phyloP scores from a whole-genome alignment of 78 protist genomes.

The Isochrysis galbana region DNA sequence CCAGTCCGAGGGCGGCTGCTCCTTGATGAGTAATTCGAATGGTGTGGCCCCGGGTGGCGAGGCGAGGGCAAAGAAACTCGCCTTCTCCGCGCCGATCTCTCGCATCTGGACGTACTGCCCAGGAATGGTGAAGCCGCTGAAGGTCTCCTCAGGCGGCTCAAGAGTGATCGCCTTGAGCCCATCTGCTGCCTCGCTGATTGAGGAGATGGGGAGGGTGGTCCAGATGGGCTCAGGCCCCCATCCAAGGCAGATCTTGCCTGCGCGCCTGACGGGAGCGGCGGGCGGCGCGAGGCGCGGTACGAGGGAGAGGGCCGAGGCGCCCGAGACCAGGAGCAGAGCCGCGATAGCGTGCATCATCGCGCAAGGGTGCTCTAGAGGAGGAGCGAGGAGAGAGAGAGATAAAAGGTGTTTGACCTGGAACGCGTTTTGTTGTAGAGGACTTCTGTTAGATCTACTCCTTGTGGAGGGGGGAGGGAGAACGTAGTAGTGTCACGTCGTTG shows the following conservation, averaged over 20 bases:
- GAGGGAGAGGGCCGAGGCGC: no score
- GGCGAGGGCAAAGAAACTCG: conserved; percentile 19
- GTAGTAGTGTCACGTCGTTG: no score
- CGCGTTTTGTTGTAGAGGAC: no score
- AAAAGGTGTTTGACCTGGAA: no score
- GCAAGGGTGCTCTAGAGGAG: no score
- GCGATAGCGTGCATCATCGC: no score
- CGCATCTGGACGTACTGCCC: conserved; percentile 15
- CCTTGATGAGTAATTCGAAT: conserved; percentile 20
- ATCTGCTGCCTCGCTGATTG: background rate
- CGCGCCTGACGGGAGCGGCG: background rate
- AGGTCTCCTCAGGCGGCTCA: background rate
- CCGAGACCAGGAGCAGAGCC: no score
- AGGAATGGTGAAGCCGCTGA: background rate
- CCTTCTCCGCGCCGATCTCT: background rate
- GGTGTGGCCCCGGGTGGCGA: background rate
- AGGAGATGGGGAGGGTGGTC: background rate
- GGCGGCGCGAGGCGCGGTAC: background rate
- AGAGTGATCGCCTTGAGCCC: background rate
- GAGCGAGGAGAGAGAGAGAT: no score
- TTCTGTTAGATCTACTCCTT: no score
- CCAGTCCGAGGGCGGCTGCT: background rate
- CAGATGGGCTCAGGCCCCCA: conserved; percentile 2
- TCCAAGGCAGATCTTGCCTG: background rate
- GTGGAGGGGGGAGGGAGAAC: no score